Evolutionary conservation across 148 eudicot species (phyloP), one percentile per base, ranked within the genome.

Genomic region (Amaranthus palmeri): DNA sequence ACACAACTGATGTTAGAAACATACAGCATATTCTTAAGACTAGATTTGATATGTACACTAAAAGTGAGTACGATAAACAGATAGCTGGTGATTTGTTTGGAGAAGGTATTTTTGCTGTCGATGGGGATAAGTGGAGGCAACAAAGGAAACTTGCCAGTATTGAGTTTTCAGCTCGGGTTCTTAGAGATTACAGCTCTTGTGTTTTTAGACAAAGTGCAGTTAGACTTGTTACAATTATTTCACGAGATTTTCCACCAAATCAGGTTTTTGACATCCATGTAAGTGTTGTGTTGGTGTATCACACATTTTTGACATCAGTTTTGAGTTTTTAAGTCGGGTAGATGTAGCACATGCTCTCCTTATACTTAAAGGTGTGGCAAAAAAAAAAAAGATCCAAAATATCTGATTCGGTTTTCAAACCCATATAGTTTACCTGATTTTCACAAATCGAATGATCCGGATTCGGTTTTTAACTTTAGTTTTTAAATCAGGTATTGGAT

Each of bases 131-230:
- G 65, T 90, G 97, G 91, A 65, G 70, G 76, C 84, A 84, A 46
- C 93, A 91, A 73, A 86, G 87, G 81, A 90, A 90, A 74, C 84
- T 88, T 10, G 84, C 96, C 9, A 90, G 95, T 72, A 77, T 79
- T 8, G 90, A 92, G 85, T 92, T 92, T 69, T 88, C 97, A 8
- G 78, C 88, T 2, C 73, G 88, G 73, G 91, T 92, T 18, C 60
- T 88, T 60, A 88, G 91, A 71, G 93, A 90, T 73, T 88, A 84
- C 68, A 90, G 97, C 72, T 84, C 93, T 72, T 73, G 70, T 41
- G 81, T 92, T 71, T 92, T 90, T 70, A 73, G 96, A 49, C 75
- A 8, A 58, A 86, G 81, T 47, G 88, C 90, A 12, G 86, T 67
- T 3, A 84, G 83, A 69, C 61, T 92, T 79, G 86, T 83, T 43